Evolutionary conservation across 2,329 filamentous ascomycete genomes (phyloP).

Genomic region (Bipolaris oryzae): DNA sequence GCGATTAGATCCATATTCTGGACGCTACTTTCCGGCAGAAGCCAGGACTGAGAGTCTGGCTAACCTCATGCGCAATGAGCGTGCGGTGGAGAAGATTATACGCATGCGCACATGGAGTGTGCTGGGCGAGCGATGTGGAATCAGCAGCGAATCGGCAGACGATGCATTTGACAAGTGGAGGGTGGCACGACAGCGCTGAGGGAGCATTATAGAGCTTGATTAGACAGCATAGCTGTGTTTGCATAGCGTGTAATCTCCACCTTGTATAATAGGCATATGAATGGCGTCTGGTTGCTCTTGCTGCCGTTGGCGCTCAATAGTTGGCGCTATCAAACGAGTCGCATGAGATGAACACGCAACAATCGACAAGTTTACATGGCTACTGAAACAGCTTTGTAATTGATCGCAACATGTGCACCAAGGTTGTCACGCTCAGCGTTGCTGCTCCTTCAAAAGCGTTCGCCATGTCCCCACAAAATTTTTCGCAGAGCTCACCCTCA

Average conservation of each 20-base stretch:
- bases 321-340: too few species aligned
- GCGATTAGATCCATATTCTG: slow-evolving; percentile 88
- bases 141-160: slow-evolving; percentile 56
- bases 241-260: slow-evolving; percentile 16
- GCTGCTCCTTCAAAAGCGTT: neutral
- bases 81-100: slow-evolving; percentile 78
- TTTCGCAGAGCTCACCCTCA: neutral
- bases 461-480: neutral
- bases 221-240: neutral
- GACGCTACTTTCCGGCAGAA: slow-evolving; percentile 78
- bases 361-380: neutral
- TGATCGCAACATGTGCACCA: neutral
- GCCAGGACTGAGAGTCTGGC: slow-evolving; percentile 81
- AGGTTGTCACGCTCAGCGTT: too few species aligned
- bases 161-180: slow-evolving; percentile 46
- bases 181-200: slow-evolving; percentile 17
- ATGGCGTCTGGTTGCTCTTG: neutral
- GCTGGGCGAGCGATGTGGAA: slow-evolving; percentile 73
- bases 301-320: neutral
- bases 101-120: slow-evolving; percentile 81
- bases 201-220: neutral
- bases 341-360: too few species aligned
- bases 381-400: neutral
- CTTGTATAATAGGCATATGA: slow-evolving; percentile 4
- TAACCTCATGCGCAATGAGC: slow-evolving; percentile 73